Evolutionary conservation across 257 asterid genomes (phyloP), one percentile per base, ranked within the genome.

Genomic region (Primulina eburnea): DNA sequence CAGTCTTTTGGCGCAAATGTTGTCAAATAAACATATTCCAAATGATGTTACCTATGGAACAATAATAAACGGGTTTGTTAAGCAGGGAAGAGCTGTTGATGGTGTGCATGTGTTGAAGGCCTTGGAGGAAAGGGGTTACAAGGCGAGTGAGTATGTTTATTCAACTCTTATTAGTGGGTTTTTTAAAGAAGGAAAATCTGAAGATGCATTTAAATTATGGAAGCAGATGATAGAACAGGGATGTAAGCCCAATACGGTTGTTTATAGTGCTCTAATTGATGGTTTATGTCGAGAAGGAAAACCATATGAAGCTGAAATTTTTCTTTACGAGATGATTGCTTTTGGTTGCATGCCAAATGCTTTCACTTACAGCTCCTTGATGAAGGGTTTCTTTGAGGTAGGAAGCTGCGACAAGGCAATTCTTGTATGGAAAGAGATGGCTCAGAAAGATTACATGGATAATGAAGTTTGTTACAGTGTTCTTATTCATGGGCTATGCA

Each of bases 151-250:
- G 37, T 84, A 90, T 73, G 84, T 80, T 59, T 94, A 86, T 76
- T 94, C 99, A 8, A n/a, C 89, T 3, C 94, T 94, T 66, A 75
- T 94, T 70, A 82, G 92, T 74, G 99, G 97, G 75, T 82, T 91
- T 79, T 94, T 90, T 78, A 89, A 78, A 80, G 92, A 81, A 75
- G 83, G 84, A 62, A 82, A 85, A 75, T 69, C 92, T 7, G 84
- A 85, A 43, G 88, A 89, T 73, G 97, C 97, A 1, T 32, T 86
- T 17, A 74, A 72, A 37, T 53, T 88, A 80, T 91, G 96, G 95
- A 72, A 66, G 67, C 77, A 71, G 75, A 87, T 94, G 90, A 80
- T 60, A 12, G 87, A 70, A 68, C 86, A 82, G 71, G 97, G 95
- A 59, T 71, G 79, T 70, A 83, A 82, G 65, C 97, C 95, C 18